Percentiles rank a stretch among this genome's conserved stretches.
These are phyloP conservation scores for Capronia coronata DNA, from an alignment of 2,329 filamentous ascomycete species.

Conservation along the genomic window DNA sequence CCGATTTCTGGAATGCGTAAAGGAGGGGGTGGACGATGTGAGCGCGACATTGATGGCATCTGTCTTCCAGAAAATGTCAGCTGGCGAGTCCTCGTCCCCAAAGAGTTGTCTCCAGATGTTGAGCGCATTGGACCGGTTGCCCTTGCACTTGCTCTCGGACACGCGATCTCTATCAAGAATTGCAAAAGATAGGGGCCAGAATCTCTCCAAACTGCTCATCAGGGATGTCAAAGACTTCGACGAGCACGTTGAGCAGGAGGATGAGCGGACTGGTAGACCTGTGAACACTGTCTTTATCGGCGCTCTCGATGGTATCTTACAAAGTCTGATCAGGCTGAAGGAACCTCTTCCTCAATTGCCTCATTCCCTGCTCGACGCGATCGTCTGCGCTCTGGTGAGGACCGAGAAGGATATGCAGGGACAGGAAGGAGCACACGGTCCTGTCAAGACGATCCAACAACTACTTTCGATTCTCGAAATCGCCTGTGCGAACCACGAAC, in stretches of 20 bases:
- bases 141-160: constrained; percentile 14
- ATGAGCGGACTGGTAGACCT: not conserved
- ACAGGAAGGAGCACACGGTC: not conserved
- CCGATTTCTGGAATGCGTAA: constrained; percentile 58
- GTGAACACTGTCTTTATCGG: constrained; percentile 9
- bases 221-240: constrained; percentile 22
- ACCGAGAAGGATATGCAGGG: constrained; percentile 2
- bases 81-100: constrained; percentile 14
- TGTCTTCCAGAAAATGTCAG: constrained; percentile 17
- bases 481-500: constrained; percentile 10
- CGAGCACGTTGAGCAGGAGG: constrained; percentile 3
- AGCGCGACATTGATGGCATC: constrained; percentile 18
- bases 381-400: constrained; percentile 8
- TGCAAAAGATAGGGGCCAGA: constrained; percentile 24
- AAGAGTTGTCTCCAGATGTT: constrained; percentile 15
- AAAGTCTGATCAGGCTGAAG: constrained; percentile 13
- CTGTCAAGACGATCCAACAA: constrained; percentile 9
- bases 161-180: constrained; percentile 16
- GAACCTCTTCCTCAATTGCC: constrained; percentile 13
- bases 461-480: constrained; percentile 23
- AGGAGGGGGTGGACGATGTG: constrained; percentile 50
- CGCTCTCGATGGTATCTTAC: constrained; percentile 25
- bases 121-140: constrained; percentile 14
- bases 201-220: constrained; percentile 22
- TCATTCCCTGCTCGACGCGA: constrained; percentile 5